Evolutionary conservation across 2,329 filamentous ascomycete genomes (phyloP).

Genomic region (Fusarium oligoseptatum): DNA sequence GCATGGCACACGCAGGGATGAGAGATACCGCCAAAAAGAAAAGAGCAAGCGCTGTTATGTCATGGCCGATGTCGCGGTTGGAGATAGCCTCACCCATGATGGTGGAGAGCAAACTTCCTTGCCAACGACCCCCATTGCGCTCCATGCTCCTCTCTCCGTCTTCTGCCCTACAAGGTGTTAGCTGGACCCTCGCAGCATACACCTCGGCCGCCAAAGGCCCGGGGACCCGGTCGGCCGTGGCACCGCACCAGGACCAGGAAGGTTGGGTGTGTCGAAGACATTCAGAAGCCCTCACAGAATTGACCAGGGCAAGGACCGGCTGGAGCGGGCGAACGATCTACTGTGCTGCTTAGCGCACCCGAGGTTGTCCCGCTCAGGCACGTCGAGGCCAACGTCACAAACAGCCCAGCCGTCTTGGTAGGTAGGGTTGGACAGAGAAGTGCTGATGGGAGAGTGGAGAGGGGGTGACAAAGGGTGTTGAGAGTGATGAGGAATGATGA

Average conservation of each 20-base stretch:
- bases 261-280: background rate
- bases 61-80: background rate
- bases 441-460: background rate
- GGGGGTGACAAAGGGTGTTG: background rate
- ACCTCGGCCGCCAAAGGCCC: background rate
- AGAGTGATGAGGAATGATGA: conserved; percentile 15
- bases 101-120: background rate
- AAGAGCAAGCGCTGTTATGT: background rate
- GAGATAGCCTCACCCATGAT: conserved; percentile 14
- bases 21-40: background rate
- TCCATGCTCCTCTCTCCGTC: background rate
- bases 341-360: conserved; percentile 17
- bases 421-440: conserved; percentile 2
- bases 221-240: conserved; percentile 2
- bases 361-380: conserved; percentile 17
- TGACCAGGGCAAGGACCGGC: background rate
- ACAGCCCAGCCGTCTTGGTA: background rate
- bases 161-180: conserved; percentile 18
- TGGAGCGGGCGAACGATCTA: conserved; percentile 22
- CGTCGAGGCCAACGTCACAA: conserved; percentile 11
- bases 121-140: background rate
- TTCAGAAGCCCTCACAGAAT: background rate
- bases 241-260: background rate
- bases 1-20: conserved; percentile 12
- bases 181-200: background rate